phyloP scores from a whole-genome alignment of 768 basidiomycete genomes.

The Boletus speciosus region DNA sequence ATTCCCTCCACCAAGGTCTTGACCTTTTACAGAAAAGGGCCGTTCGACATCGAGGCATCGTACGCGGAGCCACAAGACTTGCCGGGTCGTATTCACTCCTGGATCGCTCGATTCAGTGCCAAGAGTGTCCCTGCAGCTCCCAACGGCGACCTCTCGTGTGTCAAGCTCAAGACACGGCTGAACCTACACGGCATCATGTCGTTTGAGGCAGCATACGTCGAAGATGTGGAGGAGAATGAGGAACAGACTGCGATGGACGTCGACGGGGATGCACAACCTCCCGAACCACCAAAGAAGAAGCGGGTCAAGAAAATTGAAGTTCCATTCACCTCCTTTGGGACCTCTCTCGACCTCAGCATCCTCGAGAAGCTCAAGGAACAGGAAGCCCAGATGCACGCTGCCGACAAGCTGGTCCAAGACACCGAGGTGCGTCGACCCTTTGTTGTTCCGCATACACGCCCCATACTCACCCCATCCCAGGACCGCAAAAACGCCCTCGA shows the following conservation, averaged over 20 bases:
- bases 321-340: slow-evolving; percentile 61
- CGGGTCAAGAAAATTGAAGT: slow-evolving; percentile 82
- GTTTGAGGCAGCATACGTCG: slow-evolving; percentile 83
- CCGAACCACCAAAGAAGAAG: slow-evolving; percentile 68
- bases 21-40: slow-evolving; percentile 86
- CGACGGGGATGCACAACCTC: slow-evolving; percentile 46
- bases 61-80: slow-evolving; percentile 73
- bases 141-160: slow-evolving; percentile 70
- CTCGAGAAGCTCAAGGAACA: slow-evolving; percentile 71
- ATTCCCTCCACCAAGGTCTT: slow-evolving; percentile 95
- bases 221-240: slow-evolving; percentile 79
- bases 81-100: slow-evolving; percentile 81
- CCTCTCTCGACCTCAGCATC: slow-evolving; percentile 59
- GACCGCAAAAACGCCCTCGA: slow-evolving; percentile 98
- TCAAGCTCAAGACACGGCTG: slow-evolving; percentile 89
- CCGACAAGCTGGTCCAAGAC: slow-evolving; percentile 95
- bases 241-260: slow-evolving; percentile 67
- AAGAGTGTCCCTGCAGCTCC: slow-evolving; percentile 72
- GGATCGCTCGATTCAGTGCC: slow-evolving; percentile 77
- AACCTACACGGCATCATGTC: slow-evolving; percentile 84
- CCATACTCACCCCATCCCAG: slow-evolving; percentile 35
- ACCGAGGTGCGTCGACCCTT: slow-evolving; percentile 68
- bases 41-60: slow-evolving; percentile 83
- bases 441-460: slow-evolving; percentile 1
- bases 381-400: slow-evolving; percentile 84